Evolutionary conservation across 2,329 filamentous ascomycete genomes (phyloP).

Genomic region (Pseudogymnoascus sp.): DNA sequence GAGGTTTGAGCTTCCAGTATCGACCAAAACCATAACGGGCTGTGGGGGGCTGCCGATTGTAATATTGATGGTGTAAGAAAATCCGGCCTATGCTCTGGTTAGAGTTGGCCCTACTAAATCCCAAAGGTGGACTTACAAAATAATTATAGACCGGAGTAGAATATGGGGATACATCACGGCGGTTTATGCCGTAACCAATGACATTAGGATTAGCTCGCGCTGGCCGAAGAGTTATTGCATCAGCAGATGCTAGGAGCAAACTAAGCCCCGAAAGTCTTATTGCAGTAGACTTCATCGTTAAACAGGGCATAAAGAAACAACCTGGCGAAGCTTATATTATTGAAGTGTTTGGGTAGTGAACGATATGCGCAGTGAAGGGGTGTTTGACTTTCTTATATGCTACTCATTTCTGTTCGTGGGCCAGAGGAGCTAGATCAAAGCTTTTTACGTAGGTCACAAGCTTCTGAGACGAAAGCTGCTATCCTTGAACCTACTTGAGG

Average conservation of each 20-base stretch:
- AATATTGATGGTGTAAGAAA: conserved; percentile 12
- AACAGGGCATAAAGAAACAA: neutral
- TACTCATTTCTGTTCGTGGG: neutral
- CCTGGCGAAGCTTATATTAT: neutral
- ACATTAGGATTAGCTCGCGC: neutral
- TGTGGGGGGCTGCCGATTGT: conserved; percentile 13
- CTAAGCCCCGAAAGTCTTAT: neutral
- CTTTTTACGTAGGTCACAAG: neutral
- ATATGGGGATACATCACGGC: neutral
- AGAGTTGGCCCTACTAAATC: neutral
- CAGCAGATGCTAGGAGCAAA: neutral
- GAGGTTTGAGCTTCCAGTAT: conserved; percentile 12
- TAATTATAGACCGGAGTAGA: neutral
- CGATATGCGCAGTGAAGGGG: neutral
- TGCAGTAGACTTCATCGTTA: neutral
- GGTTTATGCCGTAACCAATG: neutral
- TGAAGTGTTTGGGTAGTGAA: neutral
- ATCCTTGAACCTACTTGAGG: neutral
- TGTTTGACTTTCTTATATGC: neutral
- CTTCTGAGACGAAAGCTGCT: neutral
- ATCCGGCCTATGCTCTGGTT: neutral
- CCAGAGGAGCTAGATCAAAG: neutral
- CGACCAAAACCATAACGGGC: conserved; percentile 1
- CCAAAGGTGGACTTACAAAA: neutral
- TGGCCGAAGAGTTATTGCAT: neutral